Percentiles rank a stretch among this genome's conserved stretches.
Evolutionary conservation across 441 rosid genomes (phyloP).

Genomic region (Francoa sonchifolia): DNA sequence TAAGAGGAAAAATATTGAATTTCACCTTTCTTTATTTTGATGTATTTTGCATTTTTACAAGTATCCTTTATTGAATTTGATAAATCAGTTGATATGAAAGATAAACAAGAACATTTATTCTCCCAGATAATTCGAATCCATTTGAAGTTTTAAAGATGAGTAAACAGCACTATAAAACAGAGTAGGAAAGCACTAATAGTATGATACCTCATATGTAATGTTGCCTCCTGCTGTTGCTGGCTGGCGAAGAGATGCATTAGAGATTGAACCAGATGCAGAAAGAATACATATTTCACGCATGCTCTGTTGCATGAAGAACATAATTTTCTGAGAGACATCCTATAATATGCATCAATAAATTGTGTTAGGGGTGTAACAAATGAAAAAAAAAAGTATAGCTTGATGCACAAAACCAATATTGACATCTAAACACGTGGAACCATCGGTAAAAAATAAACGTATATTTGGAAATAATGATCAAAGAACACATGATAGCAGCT

Average conservation of each 20-base stretch:
- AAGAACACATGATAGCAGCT: too few species aligned
- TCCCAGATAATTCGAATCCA: background rate
- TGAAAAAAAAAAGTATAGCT: background rate
- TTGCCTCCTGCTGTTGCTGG: conserved; percentile 78
- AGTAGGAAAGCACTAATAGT: background rate
- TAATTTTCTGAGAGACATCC: conserved; percentile 73
- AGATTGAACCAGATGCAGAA: conserved; percentile 80
- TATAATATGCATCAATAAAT: conserved; percentile 22
- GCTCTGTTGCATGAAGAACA: conserved; percentile 60
- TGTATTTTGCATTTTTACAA: too few species aligned
- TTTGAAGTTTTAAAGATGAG: conserved; percentile 2
- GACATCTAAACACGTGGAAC: background rate
- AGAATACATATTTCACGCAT: conserved; percentile 74
- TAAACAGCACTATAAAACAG: background rate
- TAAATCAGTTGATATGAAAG: too few species aligned
- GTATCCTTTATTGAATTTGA: too few species aligned
- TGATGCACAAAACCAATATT: background rate
- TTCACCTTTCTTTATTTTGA: too few species aligned
- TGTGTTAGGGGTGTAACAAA: conserved; percentile 11
- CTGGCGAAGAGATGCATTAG: conserved; percentile 69
- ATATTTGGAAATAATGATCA: background rate
- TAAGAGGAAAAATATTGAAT: too few species aligned
- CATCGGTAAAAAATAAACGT: background rate
- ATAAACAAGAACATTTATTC: background rate
- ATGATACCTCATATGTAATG: conserved; percentile 62